Evolutionary conservation across 768 basidiomycete genomes (phyloP), one percentile per base, ranked within the genome.

Genomic region (Cystobasidium ongulense): DNA sequence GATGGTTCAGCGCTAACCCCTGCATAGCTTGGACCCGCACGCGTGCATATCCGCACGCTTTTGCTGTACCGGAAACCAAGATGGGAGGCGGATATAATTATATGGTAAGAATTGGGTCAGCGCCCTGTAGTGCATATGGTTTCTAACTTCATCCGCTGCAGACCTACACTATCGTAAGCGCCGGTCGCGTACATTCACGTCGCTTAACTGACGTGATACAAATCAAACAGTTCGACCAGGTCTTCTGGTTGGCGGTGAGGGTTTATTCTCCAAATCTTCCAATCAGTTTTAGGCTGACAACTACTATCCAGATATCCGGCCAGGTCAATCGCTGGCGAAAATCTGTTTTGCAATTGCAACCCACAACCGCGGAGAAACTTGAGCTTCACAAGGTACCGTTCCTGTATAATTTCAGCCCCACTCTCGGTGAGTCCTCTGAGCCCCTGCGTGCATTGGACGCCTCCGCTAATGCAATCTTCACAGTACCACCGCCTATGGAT

Each of bases 61-160:
- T 80, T 77, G 96, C 93, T 17, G 96, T 97, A 1, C 96, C 96
- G 1, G 96, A 98, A 66, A 88, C 87, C 78, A 97, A 96, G 89
- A 92, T 96, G 88, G 96, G 95, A 13, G 95, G 95, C 31, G 85
- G 90, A 74, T 99, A 98, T 81, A 99, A 99, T 80, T 99, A 97
- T 81, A 96, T 99, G 94, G 90, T 91, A 79, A 63, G 84, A 68
- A 18, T 27, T 0, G 11, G 1, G 27, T 11, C 10, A 3, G 17
- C 17, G 13, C 18, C 46, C 4, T 13, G 38, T n/a, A n/a, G 33
- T 46, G 25, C 38, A 23, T 43, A 33, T n/a, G 10, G 8, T 50
- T 13, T 18, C 72, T 73, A 2, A 73, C 46, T 4, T 25, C 5
- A 10, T 17, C 0, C n/a, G 21, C 35, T 25, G 11, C 65, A 78